Evolutionary conservation across 768 basidiomycete genomes (phyloP), one percentile per base, ranked within the genome.

Genomic region (Kwoniella heveanensis): DNA sequence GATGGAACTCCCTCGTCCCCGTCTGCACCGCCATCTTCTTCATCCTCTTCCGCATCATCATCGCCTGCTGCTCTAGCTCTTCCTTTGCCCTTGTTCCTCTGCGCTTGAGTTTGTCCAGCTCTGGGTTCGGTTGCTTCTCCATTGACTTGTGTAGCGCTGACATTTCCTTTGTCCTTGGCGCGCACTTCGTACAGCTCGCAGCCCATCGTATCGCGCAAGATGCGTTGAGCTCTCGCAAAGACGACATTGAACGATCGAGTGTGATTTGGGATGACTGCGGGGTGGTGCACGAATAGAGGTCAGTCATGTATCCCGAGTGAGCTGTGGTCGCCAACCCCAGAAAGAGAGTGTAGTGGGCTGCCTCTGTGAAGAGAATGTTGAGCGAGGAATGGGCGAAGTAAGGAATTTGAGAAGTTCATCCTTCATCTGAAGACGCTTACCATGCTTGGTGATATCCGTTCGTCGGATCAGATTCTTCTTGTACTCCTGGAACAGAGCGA

Each of bases 391-490:
- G 32, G 17, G 24, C 19, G 27, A 24, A 60, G 32, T 6, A 32
- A 32, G 13, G 32, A 32, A 32, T 13, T 32, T n/a, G n/a, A n/a
- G n/a, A n/a, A n/a, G n/a, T n/a, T n/a, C n/a, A n/a, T n/a, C n/a
- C n/a, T n/a, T n/a, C n/a, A n/a, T n/a, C n/a, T n/a, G n/a, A 13
- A 32, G 32, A 5, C 13, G 39, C 65, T 64, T 63, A 88, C 93
- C 86, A 83, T 90, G 90, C 81, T 92, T 93, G 39, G 84, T 86
- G 54, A 94, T 90, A 44, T 95, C 92, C n/a, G 92, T 89, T 44
- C 91, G 83, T 37, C 85, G 85, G 53, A 96, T 79, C 1, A 86
- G 83, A 12, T 81, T 78, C 54, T 90, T 84, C 73, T 84, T 86
- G 58, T 89, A 86, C 76, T 95, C 92, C 4, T 83, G 83, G 78